Conservation (phyloP, 257 asterid species). For the Forsythia viridissima region DNA sequence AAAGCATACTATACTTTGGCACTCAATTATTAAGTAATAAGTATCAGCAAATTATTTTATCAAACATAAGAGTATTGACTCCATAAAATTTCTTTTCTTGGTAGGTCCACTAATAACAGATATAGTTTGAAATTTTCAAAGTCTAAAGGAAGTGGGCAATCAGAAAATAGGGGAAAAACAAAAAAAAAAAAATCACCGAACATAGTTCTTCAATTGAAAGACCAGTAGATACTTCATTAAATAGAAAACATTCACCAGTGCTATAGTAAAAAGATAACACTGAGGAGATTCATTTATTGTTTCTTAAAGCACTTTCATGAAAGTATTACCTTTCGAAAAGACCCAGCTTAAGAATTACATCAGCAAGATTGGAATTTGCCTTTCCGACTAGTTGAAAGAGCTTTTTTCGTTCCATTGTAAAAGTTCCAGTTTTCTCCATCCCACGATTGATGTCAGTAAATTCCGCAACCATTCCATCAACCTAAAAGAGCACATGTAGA, state of each 20-base stretch:
- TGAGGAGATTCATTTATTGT: not conserved
- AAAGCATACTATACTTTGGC: too few species aligned
- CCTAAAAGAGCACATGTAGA: conserved; percentile 44
- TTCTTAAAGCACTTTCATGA: not conserved
- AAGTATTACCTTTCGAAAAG: conserved; percentile 83
- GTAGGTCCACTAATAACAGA: not conserved
- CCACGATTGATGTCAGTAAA: conserved; percentile 93
- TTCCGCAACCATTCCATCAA: conserved; percentile 95
- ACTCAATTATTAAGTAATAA: too few species aligned
- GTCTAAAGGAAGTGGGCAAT: not conserved
- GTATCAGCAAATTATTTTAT: too few species aligned
- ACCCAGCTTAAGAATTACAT: conserved; percentile 94
- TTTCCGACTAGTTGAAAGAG: conserved; percentile 96
- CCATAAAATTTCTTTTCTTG: not conserved
- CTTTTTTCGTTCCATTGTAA: conserved; percentile 88
- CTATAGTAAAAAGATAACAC: not conserved
- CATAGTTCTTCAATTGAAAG: not conserved
- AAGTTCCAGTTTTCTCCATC: conserved; percentile 96
- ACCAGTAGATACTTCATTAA: not conserved
- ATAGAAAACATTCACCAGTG: not conserved
- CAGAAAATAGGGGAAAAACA: not conserved
- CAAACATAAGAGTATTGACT: too few species aligned
- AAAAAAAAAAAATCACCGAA: not conserved
- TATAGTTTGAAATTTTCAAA: too few species aligned
- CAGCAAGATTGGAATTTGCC: conserved; percentile 97